Base-by-base conservation (phyloP, 495 filamentous ascomycete species). In the Collariella sp. region DNA sequence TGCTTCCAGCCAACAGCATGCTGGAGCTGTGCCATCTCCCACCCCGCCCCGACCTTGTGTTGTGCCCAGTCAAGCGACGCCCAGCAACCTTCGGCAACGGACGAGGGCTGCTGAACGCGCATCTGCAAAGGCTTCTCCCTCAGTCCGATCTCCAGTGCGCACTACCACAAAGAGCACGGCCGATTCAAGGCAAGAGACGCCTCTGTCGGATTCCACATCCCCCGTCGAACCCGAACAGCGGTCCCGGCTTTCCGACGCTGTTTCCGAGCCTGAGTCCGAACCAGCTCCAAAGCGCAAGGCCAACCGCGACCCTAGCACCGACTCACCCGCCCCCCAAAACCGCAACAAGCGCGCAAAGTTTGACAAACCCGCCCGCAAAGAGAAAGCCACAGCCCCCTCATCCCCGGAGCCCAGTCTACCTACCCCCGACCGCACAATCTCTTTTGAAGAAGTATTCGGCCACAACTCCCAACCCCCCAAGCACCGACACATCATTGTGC, bases 391-490 rank as follows among this genome's bases (percentile, higher is more conserved):
- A 12, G 34, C 19, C 9, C 43, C 2, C 0, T 5, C 52, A 2
- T 16, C 42, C 6, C 15, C 13, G 10, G 4, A 3, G 9, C 41
- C 2, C 15, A 11, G 1, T 5, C 35, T 24, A 9, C 11, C 31
- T 3, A 36, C 13, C 7, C 13, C 36, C 5, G 12, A 36, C n/a
- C 35, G 62, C 36, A 72, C 64, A 2, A 62, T 76, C 22, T 58
- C 63, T 1, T 76, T 74, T 15, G 53, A 64, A 5, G 68, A 77
- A 18, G 72, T 77, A 0, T 75, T 64, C 52, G 63, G 70, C 12
- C 46, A 46, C 22, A 43, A 58, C 26, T 67, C 70, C 7, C 55
- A 65, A 0, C 64, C 74, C 0, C 40, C n/a, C n/a, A n/a, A 59
- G 42, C 62, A 69, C 57, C 70, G 70, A 13, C 72, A 77, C 42